Base-by-base conservation (phyloP, 257 asterid species). In the Gentiana dahurica region DNA sequence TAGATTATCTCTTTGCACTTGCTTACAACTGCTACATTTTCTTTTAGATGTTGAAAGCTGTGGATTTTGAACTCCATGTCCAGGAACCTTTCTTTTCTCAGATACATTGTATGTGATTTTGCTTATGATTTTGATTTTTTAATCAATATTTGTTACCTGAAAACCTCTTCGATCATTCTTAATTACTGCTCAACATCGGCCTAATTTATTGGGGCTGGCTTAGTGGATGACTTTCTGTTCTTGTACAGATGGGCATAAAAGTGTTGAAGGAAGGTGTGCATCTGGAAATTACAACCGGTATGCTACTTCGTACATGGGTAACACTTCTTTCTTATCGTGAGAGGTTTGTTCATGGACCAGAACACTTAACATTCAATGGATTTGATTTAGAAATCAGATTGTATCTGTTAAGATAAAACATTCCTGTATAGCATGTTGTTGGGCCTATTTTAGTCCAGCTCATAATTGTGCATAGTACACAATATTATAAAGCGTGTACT, bases 251-350 rank as follows among this genome's bases (percentile, higher is more conserved):
- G 94, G 94, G 67, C 36, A 53, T n/a, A 90, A 90, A 77, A 84
- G 79, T 4, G 53, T 84, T 63, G 98, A 90, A 81, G 98, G 96
- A 71, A 84, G 98, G 78, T 90, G 95, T 67, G 94, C 86, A 55
- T 72, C 66, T 63, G 94, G 92, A 49, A 63, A 77, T 51, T 84
- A 77, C 70, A 81, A 67, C 54, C 71, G 82, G 98, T 89, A 77
- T 45, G 65, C 0, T 43, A 32, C 60, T 41, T 2, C 9, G 9
- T 41, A 41, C 46, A 41, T 41, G 46, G 2, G 46, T 7, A 41
- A 41, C 9, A 41, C 1, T 41, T 1, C 9, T 41, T 41, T 41
- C 46, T 41, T 41, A 41, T 41, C 1, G 46, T 4, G 6, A 10
- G 10, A 41, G 46, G 2, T 2, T 41, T 41, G 6, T 41, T 41